Conservation (phyloP, 2,329 filamentous ascomycete species). For the Knoxdaviesia proteae region DNA sequence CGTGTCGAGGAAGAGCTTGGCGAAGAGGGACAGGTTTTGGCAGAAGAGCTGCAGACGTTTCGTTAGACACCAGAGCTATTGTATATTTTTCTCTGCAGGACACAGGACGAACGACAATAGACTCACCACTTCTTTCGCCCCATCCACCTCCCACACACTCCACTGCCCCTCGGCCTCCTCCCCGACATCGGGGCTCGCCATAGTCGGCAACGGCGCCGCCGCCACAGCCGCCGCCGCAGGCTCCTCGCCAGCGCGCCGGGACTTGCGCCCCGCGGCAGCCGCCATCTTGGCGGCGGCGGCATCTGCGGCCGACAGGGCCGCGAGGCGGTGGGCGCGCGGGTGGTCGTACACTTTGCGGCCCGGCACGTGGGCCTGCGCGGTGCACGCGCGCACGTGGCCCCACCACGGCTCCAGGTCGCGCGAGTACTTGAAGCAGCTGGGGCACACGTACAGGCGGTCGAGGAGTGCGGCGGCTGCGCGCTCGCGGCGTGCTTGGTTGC, state of each 20-base stretch:
- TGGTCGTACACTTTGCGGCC: conserved; percentile 57
- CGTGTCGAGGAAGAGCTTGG: conserved; percentile 92
- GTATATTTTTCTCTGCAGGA: neutral
- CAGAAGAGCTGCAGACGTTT: conserved; percentile 45
- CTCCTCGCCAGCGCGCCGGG: neutral
- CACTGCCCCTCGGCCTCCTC: conserved; percentile 47
- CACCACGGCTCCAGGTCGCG: conserved; percentile 37
- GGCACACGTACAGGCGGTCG: conserved; percentile 65
- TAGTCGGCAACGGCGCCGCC: no score
- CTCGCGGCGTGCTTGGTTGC: conserved; percentile 6
- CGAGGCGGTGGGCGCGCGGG: conserved; percentile 17
- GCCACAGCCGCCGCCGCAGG: no score
- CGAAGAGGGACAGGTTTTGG: conserved; percentile 88
- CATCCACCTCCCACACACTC: conserved; percentile 83
- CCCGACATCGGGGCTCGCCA: conserved; percentile 7
- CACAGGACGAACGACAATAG: neutral
- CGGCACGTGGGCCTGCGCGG: conserved; percentile 27
- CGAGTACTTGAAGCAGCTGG: conserved; percentile 86
- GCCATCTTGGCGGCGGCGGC: conserved; percentile 2
- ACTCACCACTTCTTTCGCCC: conserved; percentile 55
- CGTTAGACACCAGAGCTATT: conserved; percentile 4
- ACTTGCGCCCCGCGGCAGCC: conserved; percentile 6
- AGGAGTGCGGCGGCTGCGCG: conserved; percentile 22
- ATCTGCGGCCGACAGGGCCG: neutral
- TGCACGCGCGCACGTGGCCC: conserved; percentile 37